phyloP scores from a whole-genome alignment of 2,329 filamentous ascomycete species.

The Chrysoporthe cubensis region DNA sequence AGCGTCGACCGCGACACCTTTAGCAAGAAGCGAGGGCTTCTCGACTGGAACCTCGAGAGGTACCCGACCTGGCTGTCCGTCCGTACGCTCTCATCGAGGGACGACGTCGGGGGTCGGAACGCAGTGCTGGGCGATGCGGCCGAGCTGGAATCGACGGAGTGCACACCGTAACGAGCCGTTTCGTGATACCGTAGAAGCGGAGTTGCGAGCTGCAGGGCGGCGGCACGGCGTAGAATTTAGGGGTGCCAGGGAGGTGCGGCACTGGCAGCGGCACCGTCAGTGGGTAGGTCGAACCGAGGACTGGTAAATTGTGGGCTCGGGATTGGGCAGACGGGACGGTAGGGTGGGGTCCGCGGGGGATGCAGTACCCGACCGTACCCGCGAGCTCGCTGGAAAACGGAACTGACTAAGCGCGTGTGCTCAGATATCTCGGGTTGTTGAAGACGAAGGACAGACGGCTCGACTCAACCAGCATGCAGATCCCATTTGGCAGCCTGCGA shows the following conservation, averaged over 20 bases:
- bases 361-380: neutral
- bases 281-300: neutral
- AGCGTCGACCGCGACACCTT: constrained; percentile 10
- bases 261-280: neutral
- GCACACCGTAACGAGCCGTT: constrained; percentile 20
- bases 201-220: constrained; percentile 11
- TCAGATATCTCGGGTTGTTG: neutral
- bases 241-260: neutral
- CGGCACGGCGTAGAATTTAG: neutral
- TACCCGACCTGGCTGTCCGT: neutral
- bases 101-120: constrained; percentile 2
- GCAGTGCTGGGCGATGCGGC: neutral
- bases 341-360: neutral
- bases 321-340: constrained; percentile 6
- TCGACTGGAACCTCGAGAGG: constrained; percentile 6
- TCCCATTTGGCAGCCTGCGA: neutral
- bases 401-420: neutral
- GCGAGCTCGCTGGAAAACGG: constrained; percentile 1
- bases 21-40: neutral
- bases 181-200: constrained; percentile 26
- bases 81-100: neutral
- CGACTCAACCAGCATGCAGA: neutral
- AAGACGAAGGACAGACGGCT: neutral
- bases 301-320: neutral
- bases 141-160: constrained; percentile 6